Evolutionary conservation across 768 basidiomycete genomes (phyloP), one percentile per base, ranked within the genome.

Genomic region (Trametes meyenii): DNA sequence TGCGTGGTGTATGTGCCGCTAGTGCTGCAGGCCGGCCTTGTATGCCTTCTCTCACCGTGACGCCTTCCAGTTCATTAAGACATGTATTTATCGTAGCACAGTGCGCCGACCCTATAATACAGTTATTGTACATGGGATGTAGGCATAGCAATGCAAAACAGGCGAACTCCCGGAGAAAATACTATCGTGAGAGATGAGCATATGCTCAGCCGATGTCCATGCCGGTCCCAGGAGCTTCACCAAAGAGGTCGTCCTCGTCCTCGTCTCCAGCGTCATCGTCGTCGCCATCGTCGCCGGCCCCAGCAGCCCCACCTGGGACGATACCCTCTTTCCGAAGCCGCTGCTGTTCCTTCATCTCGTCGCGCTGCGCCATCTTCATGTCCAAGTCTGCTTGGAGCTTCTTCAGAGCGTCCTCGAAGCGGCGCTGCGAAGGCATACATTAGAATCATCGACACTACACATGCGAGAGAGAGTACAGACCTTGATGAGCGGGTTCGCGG

Each of bases 361-460:
- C 92, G 58, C 88, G 81, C 70, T 94, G 92, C 0, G 82, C 82
- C 11, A 82, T 76, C 71, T 95, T 96, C 83, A 88, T 86, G 65
- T 96, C 94, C 33, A 96, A 77, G 71, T 97, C 94, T 38, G 86
- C 84, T 12, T 87, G 83, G 50, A 97, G 80, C 74, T 96, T 97
- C 79, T 88, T 92, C 69, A 96, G 74, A 17, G 91, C 89, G 71
- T 96, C 95, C 72, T 96, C 93, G 74, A 96, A 96, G 38, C 94
- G 94, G 84, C 89, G 90, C 89, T 95, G 68, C 17, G 53, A 36
- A 33, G 39, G 11, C 7, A 14, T 50, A 36, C 57, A n/a, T 57
- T 17, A 29, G 42, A 38, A 45, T 17, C 12, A 29, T 16, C 19
- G 21, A 11, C 50, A 29, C 36, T 17, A 38, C 24, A 5, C 11